A percentile compares a stretch with the other conserved stretches of the same genome.
These are phyloP conservation scores for Phylloporus rhodoxanthus DNA, from an alignment of 768 basidiomycete species.

Conservation along the genomic window DNA sequence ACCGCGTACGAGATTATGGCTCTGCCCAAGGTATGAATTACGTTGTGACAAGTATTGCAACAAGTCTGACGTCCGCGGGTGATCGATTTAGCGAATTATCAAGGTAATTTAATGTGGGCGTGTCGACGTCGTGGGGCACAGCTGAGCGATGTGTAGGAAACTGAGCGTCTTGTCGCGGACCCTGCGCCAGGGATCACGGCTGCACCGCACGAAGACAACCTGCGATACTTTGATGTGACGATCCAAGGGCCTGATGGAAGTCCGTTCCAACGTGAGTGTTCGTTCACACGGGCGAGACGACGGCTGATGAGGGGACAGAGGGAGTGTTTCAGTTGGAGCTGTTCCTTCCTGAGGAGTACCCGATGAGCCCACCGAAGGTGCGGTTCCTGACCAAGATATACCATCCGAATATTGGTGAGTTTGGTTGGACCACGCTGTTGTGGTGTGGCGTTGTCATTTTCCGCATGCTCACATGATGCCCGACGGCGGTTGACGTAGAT, in stretches of 20 bases:
- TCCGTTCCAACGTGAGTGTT: slow-evolving; percentile 74
- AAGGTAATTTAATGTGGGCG: slow-evolving; percentile 32
- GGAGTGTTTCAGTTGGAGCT: slow-evolving; percentile 95
- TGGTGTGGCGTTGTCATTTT: slow-evolving; percentile 12
- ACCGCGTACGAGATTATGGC: slow-evolving; percentile 24
- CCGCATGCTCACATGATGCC: slow-evolving; percentile 21
- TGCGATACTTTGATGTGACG: slow-evolving; percentile 97
- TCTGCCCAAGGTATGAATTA: slow-evolving; percentile 30
- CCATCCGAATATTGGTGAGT: slow-evolving; percentile 97
- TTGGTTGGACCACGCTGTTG: background rate
- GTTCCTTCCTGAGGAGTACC: slow-evolving; percentile 98
- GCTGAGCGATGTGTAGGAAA: slow-evolving; percentile 61
- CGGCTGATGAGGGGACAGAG: slow-evolving; percentile 41
- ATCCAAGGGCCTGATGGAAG: slow-evolving; percentile 93
- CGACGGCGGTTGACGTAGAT: slow-evolving; percentile 45
- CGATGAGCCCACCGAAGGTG: slow-evolving; percentile 98
- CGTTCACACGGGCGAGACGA: background rate
- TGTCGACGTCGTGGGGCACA: slow-evolving; percentile 14
- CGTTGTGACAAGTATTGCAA: background rate
- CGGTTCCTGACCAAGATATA: slow-evolving; percentile 97
- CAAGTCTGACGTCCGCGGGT: slow-evolving; percentile 6
- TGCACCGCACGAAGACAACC: slow-evolving; percentile 90
- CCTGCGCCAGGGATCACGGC: slow-evolving; percentile 98
- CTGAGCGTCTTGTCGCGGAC: slow-evolving; percentile 92
- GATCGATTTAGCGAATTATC: slow-evolving; percentile 42